phyloP scores from a whole-genome alignment of 106 monocot genomes.

The Acorus calamus region DNA sequence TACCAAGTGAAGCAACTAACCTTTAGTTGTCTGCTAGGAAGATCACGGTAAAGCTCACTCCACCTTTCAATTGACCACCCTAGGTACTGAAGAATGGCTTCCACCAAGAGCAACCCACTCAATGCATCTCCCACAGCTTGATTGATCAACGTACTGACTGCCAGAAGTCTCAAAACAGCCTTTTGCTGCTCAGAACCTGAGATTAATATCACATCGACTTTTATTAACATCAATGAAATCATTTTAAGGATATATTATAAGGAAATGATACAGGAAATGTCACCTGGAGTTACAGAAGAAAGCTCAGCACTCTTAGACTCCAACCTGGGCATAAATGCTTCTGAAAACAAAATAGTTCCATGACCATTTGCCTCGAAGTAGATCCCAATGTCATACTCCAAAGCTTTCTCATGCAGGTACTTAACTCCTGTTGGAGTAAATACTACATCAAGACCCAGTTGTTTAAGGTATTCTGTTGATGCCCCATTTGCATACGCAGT shows the following conservation, averaged over 20 bases:
- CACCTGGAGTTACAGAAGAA: constrained; percentile 41
- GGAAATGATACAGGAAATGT: too few species aligned
- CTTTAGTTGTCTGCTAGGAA: constrained; percentile 92
- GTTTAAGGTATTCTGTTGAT: constrained; percentile 64
- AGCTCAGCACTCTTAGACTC: constrained; percentile 32
- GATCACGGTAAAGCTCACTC: constrained; percentile 76
- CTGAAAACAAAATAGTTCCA: constrained; percentile 77
- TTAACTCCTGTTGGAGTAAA: constrained; percentile 88
- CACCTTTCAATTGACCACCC: constrained; percentile 76
- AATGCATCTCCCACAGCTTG: constrained; percentile 94
- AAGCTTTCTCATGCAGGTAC: constrained; percentile 80
- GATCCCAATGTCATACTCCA: constrained; percentile 80
- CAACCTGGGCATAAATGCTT: constrained; percentile 35
- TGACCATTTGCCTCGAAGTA: constrained; percentile 98
- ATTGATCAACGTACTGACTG: constrained; percentile 68
- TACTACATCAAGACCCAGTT: constrained; percentile 63
- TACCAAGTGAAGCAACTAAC: constrained; percentile 12
- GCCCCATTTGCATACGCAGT: constrained; percentile 99
- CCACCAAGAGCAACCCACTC: constrained; percentile 83
- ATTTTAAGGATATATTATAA: too few species aligned
- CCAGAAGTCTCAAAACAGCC: constrained; percentile 69
- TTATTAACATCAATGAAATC: neutral
- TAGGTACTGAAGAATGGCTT: constrained; percentile 61
- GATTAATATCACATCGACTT: constrained; percentile 3
- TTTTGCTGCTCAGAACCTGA: constrained; percentile 53